Percentiles rank a stretch among this genome's conserved stretches.
Evolutionary conservation across 495 filamentous ascomycete genomes (phyloP).

Genomic region (Neurospora sp.): DNA sequence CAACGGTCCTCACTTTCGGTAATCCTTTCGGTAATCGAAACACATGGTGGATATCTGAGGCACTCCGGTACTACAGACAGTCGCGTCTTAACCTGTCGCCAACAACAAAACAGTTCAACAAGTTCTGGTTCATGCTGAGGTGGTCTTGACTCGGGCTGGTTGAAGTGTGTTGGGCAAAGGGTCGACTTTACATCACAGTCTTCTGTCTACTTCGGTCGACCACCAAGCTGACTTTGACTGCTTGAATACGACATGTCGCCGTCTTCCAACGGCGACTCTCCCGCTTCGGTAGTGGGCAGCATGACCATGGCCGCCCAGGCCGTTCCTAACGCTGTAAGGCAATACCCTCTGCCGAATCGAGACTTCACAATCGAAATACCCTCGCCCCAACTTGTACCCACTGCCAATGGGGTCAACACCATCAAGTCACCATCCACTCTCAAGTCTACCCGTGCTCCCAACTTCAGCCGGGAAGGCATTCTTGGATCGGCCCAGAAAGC

Average conservation of each 20-base stretch:
- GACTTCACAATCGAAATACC: constrained; percentile 41
- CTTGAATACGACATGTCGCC: constrained; percentile 31
- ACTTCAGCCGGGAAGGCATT: constrained; percentile 47
- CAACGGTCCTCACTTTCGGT: not conserved
- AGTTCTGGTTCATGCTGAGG: not conserved
- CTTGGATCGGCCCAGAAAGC: constrained; percentile 49
- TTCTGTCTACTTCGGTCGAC: not conserved
- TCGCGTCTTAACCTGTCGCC: not conserved
- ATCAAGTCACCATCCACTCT: constrained; percentile 42
- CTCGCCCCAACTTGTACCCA: constrained; percentile 30
- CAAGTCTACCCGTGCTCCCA: constrained; percentile 36
- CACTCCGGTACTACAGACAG: not conserved
- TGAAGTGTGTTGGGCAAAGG: not conserved
- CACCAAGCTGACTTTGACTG: not conserved
- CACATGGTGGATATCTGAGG: not conserved
- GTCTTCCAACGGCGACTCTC: constrained; percentile 42
- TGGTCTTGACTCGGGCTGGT: not conserved
- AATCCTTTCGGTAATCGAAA: not conserved
- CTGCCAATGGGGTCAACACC: constrained; percentile 30
- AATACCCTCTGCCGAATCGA: constrained; percentile 34
- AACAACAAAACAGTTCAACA: not conserved
- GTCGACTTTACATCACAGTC: not conserved
- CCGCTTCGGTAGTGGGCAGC: constrained; percentile 31
- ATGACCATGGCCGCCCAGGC: constrained; percentile 19
- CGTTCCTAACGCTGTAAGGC: constrained; percentile 26